phyloP scores from a whole-genome alignment of 164 flowering plant species.

The Vitis rotundifolia region DNA sequence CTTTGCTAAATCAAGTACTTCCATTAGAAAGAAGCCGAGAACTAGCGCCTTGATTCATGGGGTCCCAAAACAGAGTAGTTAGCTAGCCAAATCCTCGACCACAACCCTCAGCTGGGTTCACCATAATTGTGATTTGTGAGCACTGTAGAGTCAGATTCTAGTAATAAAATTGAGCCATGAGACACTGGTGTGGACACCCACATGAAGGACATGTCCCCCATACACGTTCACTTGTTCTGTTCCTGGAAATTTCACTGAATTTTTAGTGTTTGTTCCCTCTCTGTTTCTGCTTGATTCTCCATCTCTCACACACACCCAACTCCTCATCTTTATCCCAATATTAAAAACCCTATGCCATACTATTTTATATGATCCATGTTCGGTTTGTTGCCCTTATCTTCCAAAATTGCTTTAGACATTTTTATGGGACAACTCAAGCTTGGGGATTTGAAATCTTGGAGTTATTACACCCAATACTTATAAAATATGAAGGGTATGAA shows the following conservation, averaged over 20 bases:
- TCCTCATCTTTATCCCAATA: neutral
- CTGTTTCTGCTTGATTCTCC: conserved; percentile 12
- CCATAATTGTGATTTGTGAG: neutral
- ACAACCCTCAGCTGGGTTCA: neutral
- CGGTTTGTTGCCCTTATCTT: conserved; percentile 4
- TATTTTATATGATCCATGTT: conserved; percentile 11
- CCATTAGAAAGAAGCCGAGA: conserved; percentile 19
- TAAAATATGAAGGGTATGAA: neutral
- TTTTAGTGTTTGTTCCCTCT: conserved; percentile 23
- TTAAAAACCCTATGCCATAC: neutral
- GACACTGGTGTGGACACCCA: conserved; percentile 14
- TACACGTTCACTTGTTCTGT: conserved; percentile 10
- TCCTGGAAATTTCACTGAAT: conserved; percentile 8
- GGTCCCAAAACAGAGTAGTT: neutral
- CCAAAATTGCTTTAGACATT: conserved; percentile 13
- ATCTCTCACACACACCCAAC: neutral
- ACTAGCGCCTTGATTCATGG: neutral
- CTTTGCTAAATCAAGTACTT: conserved; percentile 5
- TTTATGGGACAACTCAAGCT: conserved; percentile 19
- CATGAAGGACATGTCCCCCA: conserved; percentile 25
- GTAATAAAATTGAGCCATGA: neutral
- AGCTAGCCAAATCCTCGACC: neutral
- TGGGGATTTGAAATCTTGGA: conserved; percentile 18
- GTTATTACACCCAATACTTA: neutral
- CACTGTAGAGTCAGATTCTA: neutral